Evolutionary conservation across 2,329 filamentous ascomycete genomes (phyloP).

Genomic region (Aaosphaeria pasadenensis): DNA sequence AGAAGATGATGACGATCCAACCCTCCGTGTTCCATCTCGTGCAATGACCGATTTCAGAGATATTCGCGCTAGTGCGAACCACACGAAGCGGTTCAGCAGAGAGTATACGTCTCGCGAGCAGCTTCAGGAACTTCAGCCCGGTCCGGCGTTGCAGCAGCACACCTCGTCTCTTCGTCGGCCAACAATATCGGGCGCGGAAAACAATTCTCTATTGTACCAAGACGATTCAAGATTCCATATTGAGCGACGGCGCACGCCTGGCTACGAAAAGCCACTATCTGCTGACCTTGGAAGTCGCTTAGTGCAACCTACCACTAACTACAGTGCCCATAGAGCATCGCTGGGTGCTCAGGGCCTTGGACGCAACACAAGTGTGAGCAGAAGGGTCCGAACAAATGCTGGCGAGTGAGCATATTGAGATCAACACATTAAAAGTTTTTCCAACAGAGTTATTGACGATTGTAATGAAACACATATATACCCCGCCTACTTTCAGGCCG

Average conservation of each 20-base stretch:
- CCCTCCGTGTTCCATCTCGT: conserved; percentile 45
- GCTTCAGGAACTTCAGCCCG: conserved; percentile 33
- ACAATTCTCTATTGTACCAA: conserved; percentile 21
- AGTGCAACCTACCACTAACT: conserved; percentile 13
- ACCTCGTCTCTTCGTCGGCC: conserved; percentile 28
- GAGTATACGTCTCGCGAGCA: conserved; percentile 38
- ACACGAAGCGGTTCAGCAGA: conserved; percentile 21
- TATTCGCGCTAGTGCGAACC: conserved; percentile 19
- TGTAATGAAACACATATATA: conserved; percentile 21
- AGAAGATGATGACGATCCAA: conserved; percentile 38
- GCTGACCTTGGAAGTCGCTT: conserved; percentile 17
- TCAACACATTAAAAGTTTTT: background rate
- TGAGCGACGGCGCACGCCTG: conserved; percentile 28
- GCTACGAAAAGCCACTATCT: conserved; percentile 26
- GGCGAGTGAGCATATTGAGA: conserved; percentile 28
- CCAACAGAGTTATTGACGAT: conserved; percentile 16
- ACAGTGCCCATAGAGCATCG: conserved; percentile 25
- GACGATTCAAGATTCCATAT: conserved; percentile 26
- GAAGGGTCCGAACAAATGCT: conserved; percentile 23
- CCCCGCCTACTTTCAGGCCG: conserved; percentile 16
- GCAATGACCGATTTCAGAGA: conserved; percentile 46
- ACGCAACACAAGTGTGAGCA: conserved; percentile 26
- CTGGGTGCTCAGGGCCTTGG: conserved; percentile 22
- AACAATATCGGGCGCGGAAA: conserved; percentile 18
- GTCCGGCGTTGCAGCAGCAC: conserved; percentile 26